Conservation (phyloP, 768 basidiomycete species). For the Porphyrellus cyaneotinctus region DNA sequence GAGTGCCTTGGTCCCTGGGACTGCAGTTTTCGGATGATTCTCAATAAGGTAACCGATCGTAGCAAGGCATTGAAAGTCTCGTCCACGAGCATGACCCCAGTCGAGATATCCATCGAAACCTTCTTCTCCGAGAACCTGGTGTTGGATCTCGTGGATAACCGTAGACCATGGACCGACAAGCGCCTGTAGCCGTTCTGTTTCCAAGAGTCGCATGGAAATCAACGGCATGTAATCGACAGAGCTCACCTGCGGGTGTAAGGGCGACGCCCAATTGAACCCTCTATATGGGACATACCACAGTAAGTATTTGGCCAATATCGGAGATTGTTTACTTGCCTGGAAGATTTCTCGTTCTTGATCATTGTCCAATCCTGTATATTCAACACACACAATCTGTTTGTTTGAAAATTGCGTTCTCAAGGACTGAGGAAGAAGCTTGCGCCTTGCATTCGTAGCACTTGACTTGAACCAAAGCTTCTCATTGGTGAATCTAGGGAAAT, state of each 20-base stretch:
- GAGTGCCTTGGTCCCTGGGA: constrained; percentile 26
- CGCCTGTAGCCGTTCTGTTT: constrained; percentile 47
- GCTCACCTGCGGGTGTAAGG: constrained; percentile 45
- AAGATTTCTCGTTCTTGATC: constrained; percentile 69
- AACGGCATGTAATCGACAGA: not conserved
- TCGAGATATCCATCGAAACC: constrained; percentile 38
- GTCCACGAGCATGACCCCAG: constrained; percentile 43
- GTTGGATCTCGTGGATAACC: constrained; percentile 40
- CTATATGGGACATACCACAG: constrained; percentile 22
- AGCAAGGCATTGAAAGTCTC: constrained; percentile 44
- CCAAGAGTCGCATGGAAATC: not conserved
- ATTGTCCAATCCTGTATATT: constrained; percentile 45
- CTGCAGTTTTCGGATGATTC: constrained; percentile 25
- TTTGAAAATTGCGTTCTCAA: constrained; percentile 38
- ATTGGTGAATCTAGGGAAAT: constrained; percentile 25
- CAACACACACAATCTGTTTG: constrained; percentile 49
- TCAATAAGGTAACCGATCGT: constrained; percentile 35
- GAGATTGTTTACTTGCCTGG: constrained; percentile 34
- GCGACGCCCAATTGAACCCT: constrained; percentile 52
- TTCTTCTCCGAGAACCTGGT: constrained; percentile 32
- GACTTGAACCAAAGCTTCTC: constrained; percentile 38
- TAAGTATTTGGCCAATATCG: not conserved
- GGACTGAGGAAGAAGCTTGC: constrained; percentile 33
- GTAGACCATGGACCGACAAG: constrained; percentile 44
- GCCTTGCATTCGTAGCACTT: constrained; percentile 13